Evolutionary conservation across 768 basidiomycete species (phyloP).

Genomic region (Boletus fagicola): DNA sequence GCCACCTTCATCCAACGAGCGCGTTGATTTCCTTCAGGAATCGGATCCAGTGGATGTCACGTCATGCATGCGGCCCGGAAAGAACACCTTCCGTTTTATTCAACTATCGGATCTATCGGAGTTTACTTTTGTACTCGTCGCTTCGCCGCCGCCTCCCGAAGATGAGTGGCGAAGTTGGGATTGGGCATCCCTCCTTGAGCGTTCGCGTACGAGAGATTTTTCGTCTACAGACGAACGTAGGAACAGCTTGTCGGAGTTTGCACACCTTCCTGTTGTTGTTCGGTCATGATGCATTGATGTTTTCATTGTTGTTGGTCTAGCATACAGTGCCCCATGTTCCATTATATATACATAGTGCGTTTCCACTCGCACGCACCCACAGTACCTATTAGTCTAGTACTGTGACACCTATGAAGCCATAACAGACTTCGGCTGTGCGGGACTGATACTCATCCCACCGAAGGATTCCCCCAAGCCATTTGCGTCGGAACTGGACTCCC

Average conservation of each 20-base stretch:
- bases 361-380: background rate
- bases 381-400: background rate
- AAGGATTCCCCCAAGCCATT: conserved; percentile 64
- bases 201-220: background rate
- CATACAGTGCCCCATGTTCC: background rate
- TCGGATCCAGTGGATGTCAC: conserved; percentile 41
- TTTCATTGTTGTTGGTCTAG: background rate
- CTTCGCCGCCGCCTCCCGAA: conserved; percentile 26
- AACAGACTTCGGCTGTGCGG: conserved; percentile 35
- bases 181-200: conserved; percentile 21
- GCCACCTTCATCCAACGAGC: background rate
- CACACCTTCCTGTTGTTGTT: conserved; percentile 15
- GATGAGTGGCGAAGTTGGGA: conserved; percentile 24
- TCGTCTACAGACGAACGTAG: background rate
- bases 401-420: conserved; percentile 11
- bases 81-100: conserved; percentile 49
- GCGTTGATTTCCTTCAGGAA: conserved; percentile 22
- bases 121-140: conserved; percentile 45
- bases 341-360: background rate
- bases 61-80: conserved; percentile 39
- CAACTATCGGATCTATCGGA: conserved; percentile 45
- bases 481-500: conserved; percentile 36
- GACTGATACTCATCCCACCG: conserved; percentile 84
- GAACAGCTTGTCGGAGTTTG: conserved; percentile 18
- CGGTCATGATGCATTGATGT: conserved; percentile 22